Conservation (phyloP, 495 filamentous ascomycete species). For the Neurospora sp. region DNA sequence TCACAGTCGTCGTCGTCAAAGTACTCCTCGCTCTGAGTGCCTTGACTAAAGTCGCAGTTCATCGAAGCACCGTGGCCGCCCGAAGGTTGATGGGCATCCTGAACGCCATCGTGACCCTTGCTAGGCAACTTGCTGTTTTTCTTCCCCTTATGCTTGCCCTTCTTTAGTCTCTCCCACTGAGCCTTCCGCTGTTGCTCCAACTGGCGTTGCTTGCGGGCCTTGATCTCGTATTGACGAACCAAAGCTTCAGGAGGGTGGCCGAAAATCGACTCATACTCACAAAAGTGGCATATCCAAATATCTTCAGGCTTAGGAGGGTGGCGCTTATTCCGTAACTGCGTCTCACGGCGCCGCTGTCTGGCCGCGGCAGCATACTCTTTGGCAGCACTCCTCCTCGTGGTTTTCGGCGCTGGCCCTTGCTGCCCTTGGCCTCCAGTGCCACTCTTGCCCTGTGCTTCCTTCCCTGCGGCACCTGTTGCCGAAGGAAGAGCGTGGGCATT, state of each 20-base stretch:
- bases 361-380: conserved; percentile 20
- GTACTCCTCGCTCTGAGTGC: conserved; percentile 22
- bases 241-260: conserved; percentile 71
- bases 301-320: conserved; percentile 66
- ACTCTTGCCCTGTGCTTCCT: conserved; percentile 6
- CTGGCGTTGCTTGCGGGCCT: conserved; percentile 77
- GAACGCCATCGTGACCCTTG: conserved; percentile 34
- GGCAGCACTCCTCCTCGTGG: conserved; percentile 8
- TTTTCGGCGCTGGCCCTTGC: conserved; percentile 6
- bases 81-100: conserved; percentile 11
- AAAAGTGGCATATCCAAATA: conserved; percentile 91
- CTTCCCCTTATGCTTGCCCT: conserved; percentile 78
- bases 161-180: conserved; percentile 87
- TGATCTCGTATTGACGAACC: conserved; percentile 87
- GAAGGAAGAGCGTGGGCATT: background rate
- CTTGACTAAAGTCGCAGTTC: conserved; percentile 21
- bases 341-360: conserved; percentile 29
- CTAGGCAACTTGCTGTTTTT: conserved; percentile 52
- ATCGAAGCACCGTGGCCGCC: conserved; percentile 16
- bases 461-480: background rate
- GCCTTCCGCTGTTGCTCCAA: conserved; percentile 71
- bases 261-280: conserved; percentile 81
- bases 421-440: background rate
- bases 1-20: conserved; percentile 30
- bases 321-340: conserved; percentile 54